phyloP scores from a whole-genome alignment of 495 filamentous ascomycete species.

The Neurospora sublineolata region DNA sequence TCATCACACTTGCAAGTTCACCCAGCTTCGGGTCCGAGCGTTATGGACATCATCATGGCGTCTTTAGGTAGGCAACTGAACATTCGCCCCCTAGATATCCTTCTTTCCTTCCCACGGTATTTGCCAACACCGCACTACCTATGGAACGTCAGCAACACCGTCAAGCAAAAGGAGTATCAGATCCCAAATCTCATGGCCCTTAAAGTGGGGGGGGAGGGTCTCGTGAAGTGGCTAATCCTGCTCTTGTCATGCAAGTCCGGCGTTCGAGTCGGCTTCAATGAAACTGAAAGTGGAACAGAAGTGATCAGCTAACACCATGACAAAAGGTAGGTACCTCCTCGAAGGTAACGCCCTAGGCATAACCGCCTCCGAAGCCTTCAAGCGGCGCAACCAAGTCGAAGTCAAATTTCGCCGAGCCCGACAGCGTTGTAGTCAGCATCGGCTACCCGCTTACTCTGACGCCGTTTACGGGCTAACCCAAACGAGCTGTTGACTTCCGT shows the following conservation, averaged over 20 bases:
- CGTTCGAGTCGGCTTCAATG: background rate
- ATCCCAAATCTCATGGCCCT: constrained; percentile 14
- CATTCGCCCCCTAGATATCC: constrained; percentile 7
- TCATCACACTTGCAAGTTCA: background rate
- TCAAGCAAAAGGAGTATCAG: constrained; percentile 11
- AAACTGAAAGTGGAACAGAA: background rate
- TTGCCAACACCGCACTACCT: constrained; percentile 7
- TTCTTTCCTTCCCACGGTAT: constrained; percentile 12
- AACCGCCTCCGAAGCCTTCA: constrained; percentile 14
- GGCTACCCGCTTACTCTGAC: constrained; percentile 17
- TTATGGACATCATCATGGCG: constrained; percentile 1
- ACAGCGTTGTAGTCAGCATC: constrained; percentile 16
- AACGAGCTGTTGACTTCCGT: constrained; percentile 10
- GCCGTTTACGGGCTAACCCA: constrained; percentile 8
- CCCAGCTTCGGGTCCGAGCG: background rate
- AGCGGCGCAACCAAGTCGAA: constrained; percentile 9
- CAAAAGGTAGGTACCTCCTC: constrained; percentile 10
- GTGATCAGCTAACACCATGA: background rate
- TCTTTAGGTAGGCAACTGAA: constrained; percentile 5
- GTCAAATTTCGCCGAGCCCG: constrained; percentile 7
- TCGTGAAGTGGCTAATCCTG: background rate
- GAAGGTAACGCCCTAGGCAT: constrained; percentile 19
- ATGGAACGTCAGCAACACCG: constrained; percentile 12
- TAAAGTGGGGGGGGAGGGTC: constrained; percentile 11
- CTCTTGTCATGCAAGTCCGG: constrained; percentile 6